Evolutionary conservation across 371 early-diverging fungal genomes (phyloP), one percentile per base, ranked within the genome.

Genomic region (Mucor circinelloides): DNA sequence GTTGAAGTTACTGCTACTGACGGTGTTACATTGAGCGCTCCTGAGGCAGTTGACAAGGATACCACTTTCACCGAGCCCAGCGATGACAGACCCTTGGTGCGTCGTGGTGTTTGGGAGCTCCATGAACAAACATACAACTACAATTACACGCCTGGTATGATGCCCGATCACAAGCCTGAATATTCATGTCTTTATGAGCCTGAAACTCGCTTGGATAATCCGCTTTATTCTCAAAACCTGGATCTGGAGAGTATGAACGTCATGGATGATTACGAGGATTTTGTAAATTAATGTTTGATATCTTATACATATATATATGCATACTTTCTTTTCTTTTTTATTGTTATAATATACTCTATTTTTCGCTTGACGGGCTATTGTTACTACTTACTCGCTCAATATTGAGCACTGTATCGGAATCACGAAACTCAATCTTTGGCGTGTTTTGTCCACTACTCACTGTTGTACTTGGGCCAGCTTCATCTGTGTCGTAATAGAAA

Each of bases 81-180:
- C 9, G 75, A 70, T 1, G 74, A 73, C 9, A 54, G 44, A 34
- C 76, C 83, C 8, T 63, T 75, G 58, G 70, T 84, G 23, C 89
- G 96, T 48, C 74, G 89, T 21, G 94, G 90, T 27, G 72, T 83
- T 59, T 98, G 98, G 98, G 85, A 90, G 42, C 68, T 98, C 67
- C 97, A 98, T 38, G 98, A 97, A 72, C 97, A 98, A 82, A 91
- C 93, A 1, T 93, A 95, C 72, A 94, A 93, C 71, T 94, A 94
- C 73, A 83, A 81, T 30, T 93, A 90, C 74, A 83, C 84, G 2
- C 89, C 89, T 12, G 80, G 87, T 44, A 58, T 78, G 28, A 78
- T 85, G 59, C 64, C 81, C 58, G 81, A 86, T 55, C 82, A 84
- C 36, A 80, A 85, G 42, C 92, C 92, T 1, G 94, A 93, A 74